phyloP scores from a whole-genome alignment of 2,329 filamentous ascomycete genomes.

The Elsinoe fawcettii region DNA sequence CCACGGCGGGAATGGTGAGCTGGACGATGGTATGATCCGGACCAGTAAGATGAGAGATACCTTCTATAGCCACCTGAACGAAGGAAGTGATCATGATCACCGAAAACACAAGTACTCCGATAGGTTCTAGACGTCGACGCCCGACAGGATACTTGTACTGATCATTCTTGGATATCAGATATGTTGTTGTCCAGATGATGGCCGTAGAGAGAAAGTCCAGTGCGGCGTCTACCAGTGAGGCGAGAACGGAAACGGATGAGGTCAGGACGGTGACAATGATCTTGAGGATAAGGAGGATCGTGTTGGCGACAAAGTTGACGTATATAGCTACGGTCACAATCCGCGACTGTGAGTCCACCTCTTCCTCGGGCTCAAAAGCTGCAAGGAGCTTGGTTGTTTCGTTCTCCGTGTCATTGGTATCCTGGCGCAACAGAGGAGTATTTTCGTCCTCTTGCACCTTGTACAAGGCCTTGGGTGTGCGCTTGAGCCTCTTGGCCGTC shows the following conservation, averaged over 20 bases:
- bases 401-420: constrained; percentile 36
- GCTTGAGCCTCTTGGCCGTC: constrained; percentile 50
- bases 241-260: constrained; percentile 72
- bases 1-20: constrained; percentile 62
- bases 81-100: constrained; percentile 84
- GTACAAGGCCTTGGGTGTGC: constrained; percentile 81
- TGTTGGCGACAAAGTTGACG: constrained; percentile 73
- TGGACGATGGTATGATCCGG: constrained; percentile 61
- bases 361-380: constrained; percentile 60
- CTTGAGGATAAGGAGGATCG: constrained; percentile 66
- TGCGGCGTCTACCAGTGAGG: constrained; percentile 69
- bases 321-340: constrained; percentile 85
- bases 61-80: constrained; percentile 67
- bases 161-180: constrained; percentile 65
- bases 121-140: constrained; percentile 64
- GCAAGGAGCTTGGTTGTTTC: constrained; percentile 49
- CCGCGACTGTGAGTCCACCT: constrained; percentile 63
- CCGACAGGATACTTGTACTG: constrained; percentile 73
- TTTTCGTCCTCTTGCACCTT: constrained; percentile 52
- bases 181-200: constrained; percentile 72
- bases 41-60: constrained; percentile 54
- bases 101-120: constrained; percentile 74
- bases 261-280: constrained; percentile 69
- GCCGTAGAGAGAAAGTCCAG: constrained; percentile 74
- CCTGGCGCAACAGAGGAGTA: constrained; percentile 53